Evolutionary conservation across 441 rosid genomes (phyloP).

Genomic region (Bocquillonia castaneifolia): DNA sequence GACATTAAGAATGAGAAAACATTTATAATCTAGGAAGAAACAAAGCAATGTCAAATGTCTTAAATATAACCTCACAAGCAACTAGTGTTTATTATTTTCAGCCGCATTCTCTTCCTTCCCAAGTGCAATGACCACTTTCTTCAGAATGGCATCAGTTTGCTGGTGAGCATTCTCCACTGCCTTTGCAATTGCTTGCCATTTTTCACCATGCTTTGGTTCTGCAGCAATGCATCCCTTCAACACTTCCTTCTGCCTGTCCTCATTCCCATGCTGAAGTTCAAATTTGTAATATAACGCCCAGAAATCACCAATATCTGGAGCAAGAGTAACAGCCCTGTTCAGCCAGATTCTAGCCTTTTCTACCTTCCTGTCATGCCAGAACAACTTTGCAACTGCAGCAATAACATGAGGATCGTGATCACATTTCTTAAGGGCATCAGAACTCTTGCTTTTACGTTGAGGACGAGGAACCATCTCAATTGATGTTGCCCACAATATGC

Average conservation of each 20-base stretch:
- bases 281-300: slow-evolving; percentile 89
- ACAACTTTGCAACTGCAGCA: slow-evolving; percentile 76
- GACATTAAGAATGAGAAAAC: neutral
- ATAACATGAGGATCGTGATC: slow-evolving; percentile 79
- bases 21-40: neutral
- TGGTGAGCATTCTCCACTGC: slow-evolving; percentile 91
- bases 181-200: slow-evolving; percentile 80
- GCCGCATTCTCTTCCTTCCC: slow-evolving; percentile 81
- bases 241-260: slow-evolving; percentile 78
- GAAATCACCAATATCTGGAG: slow-evolving; percentile 81
- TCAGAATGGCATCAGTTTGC: slow-evolving; percentile 68
- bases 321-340: slow-evolving; percentile 70
- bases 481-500: slow-evolving; percentile 86
- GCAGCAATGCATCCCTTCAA: slow-evolving; percentile 63
- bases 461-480: slow-evolving; percentile 88
- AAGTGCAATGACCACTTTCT: slow-evolving; percentile 65
- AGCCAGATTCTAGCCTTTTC: slow-evolving; percentile 90
- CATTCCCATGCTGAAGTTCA: slow-evolving; percentile 81
- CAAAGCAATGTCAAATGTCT: neutral
- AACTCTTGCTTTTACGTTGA: slow-evolving; percentile 64
- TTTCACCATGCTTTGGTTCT: slow-evolving; percentile 92
- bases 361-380: slow-evolving; percentile 90
- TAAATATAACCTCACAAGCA: slow-evolving; percentile 1
- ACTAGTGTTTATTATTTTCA: slow-evolving; percentile 40
- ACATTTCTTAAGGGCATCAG: slow-evolving; percentile 84